phyloP scores from a whole-genome alignment of 1,139 yeast genomes.

The Candida labiduridarum region DNA sequence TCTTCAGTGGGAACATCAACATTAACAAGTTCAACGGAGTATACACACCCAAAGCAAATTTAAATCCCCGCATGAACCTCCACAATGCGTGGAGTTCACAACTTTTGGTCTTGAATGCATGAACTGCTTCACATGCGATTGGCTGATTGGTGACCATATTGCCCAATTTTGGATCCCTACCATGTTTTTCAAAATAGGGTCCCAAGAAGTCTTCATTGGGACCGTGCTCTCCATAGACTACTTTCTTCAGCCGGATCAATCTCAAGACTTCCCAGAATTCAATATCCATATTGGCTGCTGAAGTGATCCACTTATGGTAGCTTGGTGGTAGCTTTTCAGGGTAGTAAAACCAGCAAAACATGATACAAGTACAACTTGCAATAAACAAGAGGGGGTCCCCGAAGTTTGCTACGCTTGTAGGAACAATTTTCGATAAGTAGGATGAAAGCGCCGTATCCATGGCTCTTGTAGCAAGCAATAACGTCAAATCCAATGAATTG shows the following conservation, averaged over 20 bases:
- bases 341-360: conserved; percentile 39
- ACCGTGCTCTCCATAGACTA: conserved; percentile 29
- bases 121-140: conserved; percentile 33
- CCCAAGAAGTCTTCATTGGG: conserved; percentile 23
- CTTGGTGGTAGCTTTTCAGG: conserved; percentile 38
- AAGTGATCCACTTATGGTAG: conserved; percentile 42
- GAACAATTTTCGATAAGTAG: conserved; percentile 22
- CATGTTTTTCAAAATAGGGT: conserved; percentile 29
- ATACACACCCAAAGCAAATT: conserved; percentile 36
- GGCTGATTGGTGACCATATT: conserved; percentile 25
- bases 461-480: conserved; percentile 40
- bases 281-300: conserved; percentile 44
- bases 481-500: conserved; percentile 36
- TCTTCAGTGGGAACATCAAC: conserved; percentile 30
- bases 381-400: conserved; percentile 37
- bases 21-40: conserved; percentile 34
- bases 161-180: conserved; percentile 27
- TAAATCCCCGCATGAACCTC: conserved; percentile 38
- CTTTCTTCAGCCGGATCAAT: conserved; percentile 24
- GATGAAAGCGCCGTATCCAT: conserved; percentile 36
- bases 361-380: conserved; percentile 31
- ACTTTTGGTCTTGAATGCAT: conserved; percentile 34
- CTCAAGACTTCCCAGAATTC: conserved; percentile 28
- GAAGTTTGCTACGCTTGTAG: conserved; percentile 14
- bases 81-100: conserved; percentile 44